Base-by-base conservation (phyloP, 352 stramenopile genomes). In the Blastocystis sp. region DNA sequence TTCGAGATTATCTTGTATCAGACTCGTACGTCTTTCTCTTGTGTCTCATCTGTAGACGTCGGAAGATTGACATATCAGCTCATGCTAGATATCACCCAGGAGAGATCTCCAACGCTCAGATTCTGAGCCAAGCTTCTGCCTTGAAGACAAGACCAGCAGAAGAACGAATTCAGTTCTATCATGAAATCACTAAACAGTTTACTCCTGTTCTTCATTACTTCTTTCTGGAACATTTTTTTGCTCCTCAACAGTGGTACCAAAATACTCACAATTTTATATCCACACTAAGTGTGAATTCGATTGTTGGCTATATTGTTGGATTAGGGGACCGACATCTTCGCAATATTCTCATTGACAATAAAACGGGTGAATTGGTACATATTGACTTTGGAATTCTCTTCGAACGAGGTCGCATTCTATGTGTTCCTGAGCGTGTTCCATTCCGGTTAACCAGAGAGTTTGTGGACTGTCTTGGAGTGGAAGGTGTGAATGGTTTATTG, bases 351-450 rank as follows among this genome's bases (percentile, higher is more conserved):
- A 95, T 99, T 75, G 95, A 99, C 87, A 93, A 97, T 60, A 94
- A 94, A 51, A 99, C 95, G 0, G 97, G 94, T 13, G 96, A 99
- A 91, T 92, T 99, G 40, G 95, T 99, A 53, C 98, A 99, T 90
- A 99, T 99, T 90, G 98, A 99, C 91, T 99, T 99, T 93, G 97
- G 98, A 11, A 96, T 99, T 58, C 95, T 98, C 13, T 99, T 99
- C 92, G 98, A 99, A 89, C 96, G 99, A 89, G 95, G 94, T 30
- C 96, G 95, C 82, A 88, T 88, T 27, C 91, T 98, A 3, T 94
- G 93, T 77, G 98, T 94, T 27, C 98, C 98, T 0, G 98, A 99
- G 92, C 97, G 93, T 0, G 96, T 99, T 53, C 98, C 97, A 15
- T 99, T 99, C 91, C 95, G 98, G 24, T 93, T 99, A 4, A 94